Percentiles rank a stretch among this genome's conserved stretches.
Evolutionary conservation across 2,329 filamentous ascomycete species (phyloP).

Genomic region (Colletotrichum kahawae): DNA sequence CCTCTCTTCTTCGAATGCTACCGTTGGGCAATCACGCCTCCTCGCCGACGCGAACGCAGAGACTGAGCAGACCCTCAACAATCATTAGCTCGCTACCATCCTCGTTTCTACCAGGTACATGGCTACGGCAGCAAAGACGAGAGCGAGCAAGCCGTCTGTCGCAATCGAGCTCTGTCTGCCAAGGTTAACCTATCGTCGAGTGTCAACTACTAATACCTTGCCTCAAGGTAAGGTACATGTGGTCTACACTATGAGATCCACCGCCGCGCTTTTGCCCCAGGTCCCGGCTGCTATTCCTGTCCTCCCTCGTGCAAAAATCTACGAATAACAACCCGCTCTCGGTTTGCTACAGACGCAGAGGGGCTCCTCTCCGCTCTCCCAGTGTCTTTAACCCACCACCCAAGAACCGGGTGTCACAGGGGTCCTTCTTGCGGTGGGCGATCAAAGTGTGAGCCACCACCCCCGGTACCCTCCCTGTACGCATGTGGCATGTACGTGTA

Average conservation of each 20-base stretch:
- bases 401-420: conserved; percentile 5
- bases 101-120: neutral
- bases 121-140: neutral
- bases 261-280: neutral
- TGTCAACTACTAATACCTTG: neutral
- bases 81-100: neutral
- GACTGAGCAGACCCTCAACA: neutral
- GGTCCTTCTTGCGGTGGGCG: conserved; percentile 3
- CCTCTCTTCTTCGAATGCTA: neutral
- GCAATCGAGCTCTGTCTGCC: neutral
- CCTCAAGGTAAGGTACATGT: neutral
- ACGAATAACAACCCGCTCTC: neutral
- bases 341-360: neutral
- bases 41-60: neutral
- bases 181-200: neutral
- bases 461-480: conserved; percentile 17
- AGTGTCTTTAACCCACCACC: neutral
- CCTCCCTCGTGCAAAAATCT: neutral
- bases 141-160: neutral
- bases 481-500: neutral
- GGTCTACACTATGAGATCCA: neutral
- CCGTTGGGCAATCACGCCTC: neutral
- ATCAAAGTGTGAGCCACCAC: conserved; percentile 9
- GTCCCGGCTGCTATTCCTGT: conserved; percentile 15
- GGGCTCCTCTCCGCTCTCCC: neutral